Percentiles rank a stretch among this genome's conserved stretches.
Conservation (phyloP, 768 basidiomycete genomes). For the Serendipita sp. region DNA sequence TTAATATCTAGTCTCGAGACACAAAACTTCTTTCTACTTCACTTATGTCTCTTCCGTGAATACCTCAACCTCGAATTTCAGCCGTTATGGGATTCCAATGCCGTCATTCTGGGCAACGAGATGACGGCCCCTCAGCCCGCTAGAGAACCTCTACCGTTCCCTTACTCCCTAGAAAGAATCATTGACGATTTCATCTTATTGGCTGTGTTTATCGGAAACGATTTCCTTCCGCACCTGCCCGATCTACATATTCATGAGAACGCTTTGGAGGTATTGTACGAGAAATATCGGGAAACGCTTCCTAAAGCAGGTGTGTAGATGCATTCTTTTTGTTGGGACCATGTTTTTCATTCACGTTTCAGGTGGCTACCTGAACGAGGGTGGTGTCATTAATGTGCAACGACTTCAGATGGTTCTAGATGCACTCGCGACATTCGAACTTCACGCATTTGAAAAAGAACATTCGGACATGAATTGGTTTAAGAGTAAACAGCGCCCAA, state of each 20-base stretch:
- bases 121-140: constrained; percentile 18
- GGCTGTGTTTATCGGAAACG: constrained; percentile 94
- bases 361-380: constrained; percentile 92
- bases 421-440: constrained; percentile 78
- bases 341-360: not conserved
- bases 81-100: constrained; percentile 15
- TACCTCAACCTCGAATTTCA: constrained; percentile 93
- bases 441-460: constrained; percentile 82
- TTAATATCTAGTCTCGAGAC: constrained; percentile 36
- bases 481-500: constrained; percentile 75
- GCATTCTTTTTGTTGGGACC: constrained; percentile 16
- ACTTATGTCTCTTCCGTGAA: constrained; percentile 87
- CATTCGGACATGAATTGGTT: constrained; percentile 83
- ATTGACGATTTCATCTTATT: constrained; percentile 97
- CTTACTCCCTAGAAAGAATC: constrained; percentile 79
- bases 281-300: constrained; percentile 85
- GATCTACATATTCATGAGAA: constrained; percentile 97
- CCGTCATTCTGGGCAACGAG: not conserved
- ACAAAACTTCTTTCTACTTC: constrained; percentile 86
- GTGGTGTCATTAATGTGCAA: constrained; percentile 61
- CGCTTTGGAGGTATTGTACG: constrained; percentile 81
- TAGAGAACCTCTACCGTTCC: constrained; percentile 56
- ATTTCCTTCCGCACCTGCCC: constrained; percentile 90
- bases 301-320: constrained; percentile 42
- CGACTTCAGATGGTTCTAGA: constrained; percentile 76